Conservation (phyloP, 108 stramenopile species). For the Nitzschia sp. region DNA sequence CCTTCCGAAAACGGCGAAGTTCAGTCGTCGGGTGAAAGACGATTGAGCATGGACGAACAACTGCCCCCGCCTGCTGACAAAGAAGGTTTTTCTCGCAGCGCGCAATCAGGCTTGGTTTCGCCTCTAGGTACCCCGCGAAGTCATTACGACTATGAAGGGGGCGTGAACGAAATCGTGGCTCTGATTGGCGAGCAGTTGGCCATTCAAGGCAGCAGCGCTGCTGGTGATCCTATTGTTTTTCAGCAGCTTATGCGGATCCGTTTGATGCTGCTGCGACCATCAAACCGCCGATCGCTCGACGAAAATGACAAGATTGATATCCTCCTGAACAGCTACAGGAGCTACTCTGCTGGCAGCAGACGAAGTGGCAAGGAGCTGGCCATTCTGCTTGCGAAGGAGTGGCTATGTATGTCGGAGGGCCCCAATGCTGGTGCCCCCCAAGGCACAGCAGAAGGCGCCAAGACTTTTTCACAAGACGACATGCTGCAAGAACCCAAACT, state of each 20-base stretch:
- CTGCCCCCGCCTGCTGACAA: not conserved
- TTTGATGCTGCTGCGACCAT: conserved; percentile 55
- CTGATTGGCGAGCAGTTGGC: conserved; percentile 4
- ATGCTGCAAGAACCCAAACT: not conserved
- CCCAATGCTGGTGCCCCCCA: not conserved
- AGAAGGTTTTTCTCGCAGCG: not conserved
- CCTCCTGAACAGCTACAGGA: conserved; percentile 47
- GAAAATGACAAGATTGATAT: conserved; percentile 55
- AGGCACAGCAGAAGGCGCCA: too few species aligned
- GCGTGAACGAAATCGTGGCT: conserved; percentile 18
- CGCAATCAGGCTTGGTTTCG: not conserved
- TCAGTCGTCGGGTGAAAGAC: not conserved
- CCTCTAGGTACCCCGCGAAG: not conserved
- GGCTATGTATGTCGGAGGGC: conserved; percentile 3
- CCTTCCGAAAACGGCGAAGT: not conserved
- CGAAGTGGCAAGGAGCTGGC: conserved; percentile 36
- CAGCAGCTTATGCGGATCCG: conserved; percentile 52
- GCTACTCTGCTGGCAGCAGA: conserved; percentile 34
- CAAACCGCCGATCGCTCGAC: conserved; percentile 37
- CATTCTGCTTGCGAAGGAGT: conserved; percentile 35
- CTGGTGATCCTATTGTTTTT: conserved; percentile 8
- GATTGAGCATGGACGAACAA: not conserved
- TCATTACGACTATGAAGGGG: not conserved
- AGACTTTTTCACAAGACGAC: not conserved
- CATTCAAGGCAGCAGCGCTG: too few species aligned